Evolutionary conservation across 1,284 basidiomycete genomes (phyloP).

Genomic region (Rhodofomes roseus): DNA sequence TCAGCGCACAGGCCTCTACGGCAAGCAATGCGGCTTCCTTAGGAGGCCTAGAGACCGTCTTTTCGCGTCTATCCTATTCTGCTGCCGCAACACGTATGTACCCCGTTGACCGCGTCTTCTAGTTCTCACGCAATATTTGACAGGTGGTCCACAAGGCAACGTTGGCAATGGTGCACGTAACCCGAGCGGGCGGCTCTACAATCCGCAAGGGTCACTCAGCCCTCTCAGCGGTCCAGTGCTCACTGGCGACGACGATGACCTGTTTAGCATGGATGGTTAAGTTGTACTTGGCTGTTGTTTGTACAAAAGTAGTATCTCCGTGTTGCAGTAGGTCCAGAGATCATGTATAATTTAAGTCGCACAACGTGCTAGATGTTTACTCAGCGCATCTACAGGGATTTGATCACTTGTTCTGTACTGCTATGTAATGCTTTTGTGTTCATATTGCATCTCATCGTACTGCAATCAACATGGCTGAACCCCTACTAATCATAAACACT

Average conservation of each 20-base stretch:
- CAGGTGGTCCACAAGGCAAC: slow-evolving; percentile 18
- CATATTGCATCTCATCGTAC: too few species aligned
- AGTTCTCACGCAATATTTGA: background rate
- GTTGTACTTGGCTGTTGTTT: background rate
- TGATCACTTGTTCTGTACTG: background rate
- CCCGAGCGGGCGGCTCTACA: slow-evolving; percentile 38
- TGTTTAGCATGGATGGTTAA: slow-evolving; percentile 65
- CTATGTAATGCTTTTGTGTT: background rate
- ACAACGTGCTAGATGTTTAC: background rate
- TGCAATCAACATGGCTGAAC: too few species aligned
- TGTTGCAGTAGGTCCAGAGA: background rate
- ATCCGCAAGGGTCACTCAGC: slow-evolving; percentile 38
- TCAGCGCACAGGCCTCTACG: slow-evolving; percentile 1
- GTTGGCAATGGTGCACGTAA: slow-evolving; percentile 31
- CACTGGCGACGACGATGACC: slow-evolving; percentile 57
- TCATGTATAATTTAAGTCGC: slow-evolving; percentile 1
- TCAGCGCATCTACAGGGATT: background rate
- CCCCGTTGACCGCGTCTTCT: slow-evolving; percentile 5
- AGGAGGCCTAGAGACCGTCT: slow-evolving; percentile 27
- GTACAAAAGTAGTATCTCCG: background rate
- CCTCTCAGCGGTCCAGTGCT: slow-evolving; percentile 56
- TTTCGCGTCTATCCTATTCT: slow-evolving; percentile 30
- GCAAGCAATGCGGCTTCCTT: slow-evolving; percentile 8
- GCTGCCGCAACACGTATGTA: slow-evolving; percentile 26
- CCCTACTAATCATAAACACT: too few species aligned